Percentiles rank a stretch among this genome's conserved stretches.
These are phyloP conservation scores for Diplodia mutila DNA, from an alignment of 2,329 filamentous ascomycete genomes.

Conservation along the genomic window DNA sequence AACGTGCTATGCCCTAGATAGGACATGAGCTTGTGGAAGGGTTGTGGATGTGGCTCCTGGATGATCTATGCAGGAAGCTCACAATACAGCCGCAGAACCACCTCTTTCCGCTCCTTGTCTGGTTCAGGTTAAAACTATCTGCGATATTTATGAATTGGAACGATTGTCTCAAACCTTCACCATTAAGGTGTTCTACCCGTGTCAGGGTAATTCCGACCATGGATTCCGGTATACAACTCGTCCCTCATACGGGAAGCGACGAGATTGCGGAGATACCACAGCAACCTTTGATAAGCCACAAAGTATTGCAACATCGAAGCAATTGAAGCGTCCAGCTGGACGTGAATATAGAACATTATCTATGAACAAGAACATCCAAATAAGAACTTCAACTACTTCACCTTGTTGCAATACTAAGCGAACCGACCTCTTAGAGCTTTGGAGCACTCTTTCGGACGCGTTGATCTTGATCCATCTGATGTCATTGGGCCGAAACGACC, in stretches of 20 bases:
- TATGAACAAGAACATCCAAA: too few relatives aligned
- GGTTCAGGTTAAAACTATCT: neutral
- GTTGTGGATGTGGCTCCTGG: neutral
- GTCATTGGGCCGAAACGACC: neutral
- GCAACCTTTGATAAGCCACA: neutral
- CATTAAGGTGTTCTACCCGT: conserved; percentile 13
- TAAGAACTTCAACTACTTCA: too few relatives aligned
- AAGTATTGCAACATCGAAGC: too few relatives aligned
- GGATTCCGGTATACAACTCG: too few relatives aligned
- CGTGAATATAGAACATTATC: too few relatives aligned
- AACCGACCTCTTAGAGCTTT: neutral
- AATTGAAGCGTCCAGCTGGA: too few relatives aligned
- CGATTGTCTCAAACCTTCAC: conserved; percentile 6
- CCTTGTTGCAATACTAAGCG: too few relatives aligned
- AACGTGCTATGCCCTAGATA: neutral
- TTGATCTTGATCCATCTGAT: neutral
- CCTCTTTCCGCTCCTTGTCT: neutral
- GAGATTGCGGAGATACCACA: too few relatives aligned
- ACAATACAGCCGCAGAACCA: neutral
- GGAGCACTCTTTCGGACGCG: neutral
- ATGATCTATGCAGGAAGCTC: neutral
- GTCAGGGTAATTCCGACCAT: neutral
- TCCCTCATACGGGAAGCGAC: too few relatives aligned
- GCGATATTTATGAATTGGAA: neutral
- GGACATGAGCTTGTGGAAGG: neutral